Percentiles rank a stretch among this genome's conserved stretches.
Evolutionary conservation across 1,284 basidiomycete species (phyloP).

Genomic region (Gomphus bonarii): DNA sequence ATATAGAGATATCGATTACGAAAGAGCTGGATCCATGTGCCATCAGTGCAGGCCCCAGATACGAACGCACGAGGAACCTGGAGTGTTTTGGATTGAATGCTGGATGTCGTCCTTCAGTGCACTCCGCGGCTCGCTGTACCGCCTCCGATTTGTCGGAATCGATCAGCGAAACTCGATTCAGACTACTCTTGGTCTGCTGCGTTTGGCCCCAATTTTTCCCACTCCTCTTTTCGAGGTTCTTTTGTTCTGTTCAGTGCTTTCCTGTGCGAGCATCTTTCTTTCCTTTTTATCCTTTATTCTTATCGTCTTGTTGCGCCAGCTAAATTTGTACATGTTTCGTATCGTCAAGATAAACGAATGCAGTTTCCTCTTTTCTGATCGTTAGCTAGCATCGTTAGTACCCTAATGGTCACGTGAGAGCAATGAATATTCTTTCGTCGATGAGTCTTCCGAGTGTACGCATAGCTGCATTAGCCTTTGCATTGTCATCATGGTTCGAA

Average conservation of each 20-base stretch:
- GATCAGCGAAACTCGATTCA: slow-evolving; percentile 17
- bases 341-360: too few species aligned
- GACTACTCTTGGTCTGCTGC: slow-evolving; percentile 18
- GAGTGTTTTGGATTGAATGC: too few species aligned
- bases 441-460: slow-evolving; percentile 2
- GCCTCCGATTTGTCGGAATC: slow-evolving; percentile 4
- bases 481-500: slow-evolving; percentile 18
- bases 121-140: slow-evolving; percentile 15
- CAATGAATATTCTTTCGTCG: neutral
- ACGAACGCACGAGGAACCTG: neutral
- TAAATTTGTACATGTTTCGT: too few species aligned
- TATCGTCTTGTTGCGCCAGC: too few species aligned
- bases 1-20: too few species aligned
- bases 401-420: neutral
- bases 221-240: neutral
- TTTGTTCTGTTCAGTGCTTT: too few species aligned
- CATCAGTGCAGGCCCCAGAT: too few species aligned
- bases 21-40: too few species aligned
- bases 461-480: slow-evolving; percentile 11
- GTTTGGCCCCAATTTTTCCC: neutral
- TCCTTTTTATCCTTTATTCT: too few species aligned
- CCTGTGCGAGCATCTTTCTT: too few species aligned
- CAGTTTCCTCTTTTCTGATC: too few species aligned
- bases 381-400: too few species aligned
- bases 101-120: slow-evolving; percentile 14